Evolutionary conservation across 2,329 filamentous ascomycete genomes (phyloP), one percentile per base, ranked within the genome.

Genomic region (Aspergillus hiratsukae): DNA sequence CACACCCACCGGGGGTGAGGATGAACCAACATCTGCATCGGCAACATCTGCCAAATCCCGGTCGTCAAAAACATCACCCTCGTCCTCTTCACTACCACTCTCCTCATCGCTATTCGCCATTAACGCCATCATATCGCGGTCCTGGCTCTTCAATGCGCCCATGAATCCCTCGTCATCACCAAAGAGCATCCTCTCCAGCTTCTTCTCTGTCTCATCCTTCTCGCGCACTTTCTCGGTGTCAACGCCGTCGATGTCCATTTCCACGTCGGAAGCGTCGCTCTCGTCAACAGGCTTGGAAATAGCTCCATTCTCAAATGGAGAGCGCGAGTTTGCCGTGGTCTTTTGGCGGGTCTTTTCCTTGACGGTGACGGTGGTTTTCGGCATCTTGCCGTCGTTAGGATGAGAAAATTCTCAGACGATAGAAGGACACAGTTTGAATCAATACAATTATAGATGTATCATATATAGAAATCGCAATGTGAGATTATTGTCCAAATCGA

Each of bases 131-230:
- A 71, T 67, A 11, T 72, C 74, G 55, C 78, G 72, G 68, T 67
- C 43, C 62, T 78, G 74, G 73, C 76, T 67, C 76, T 88, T 88
- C 52, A 97, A 77, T 45, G 87, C 87, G 56, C 87, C 81, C 57
- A 87, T 83, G 72, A 97, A 97, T 35, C 87, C 89, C n/a, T 84
- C 83, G 49, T 87, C 86, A 75, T 96, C 89, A 54, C 94, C 94
- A 60, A 99, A 89, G 3, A 99, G 89, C 60, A 97, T 78, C 62
- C 87, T 85, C 77, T 97, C 93, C 29, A 97, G 84, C 70, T 93
- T 90, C 68, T 88, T 85, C 72, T 97, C 92, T 52, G 89, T 86
- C 14, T 85, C 86, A 70, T 96, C 91, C 70, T 93, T 94, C 51
- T 89, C 87, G 54, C 78, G 67, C 11, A 72, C 63, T 3, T 70